Evolutionary conservation across 306 rosid species (phyloP), one percentile per base, ranked within the genome.

Genomic region (Medicago ruthenica): DNA sequence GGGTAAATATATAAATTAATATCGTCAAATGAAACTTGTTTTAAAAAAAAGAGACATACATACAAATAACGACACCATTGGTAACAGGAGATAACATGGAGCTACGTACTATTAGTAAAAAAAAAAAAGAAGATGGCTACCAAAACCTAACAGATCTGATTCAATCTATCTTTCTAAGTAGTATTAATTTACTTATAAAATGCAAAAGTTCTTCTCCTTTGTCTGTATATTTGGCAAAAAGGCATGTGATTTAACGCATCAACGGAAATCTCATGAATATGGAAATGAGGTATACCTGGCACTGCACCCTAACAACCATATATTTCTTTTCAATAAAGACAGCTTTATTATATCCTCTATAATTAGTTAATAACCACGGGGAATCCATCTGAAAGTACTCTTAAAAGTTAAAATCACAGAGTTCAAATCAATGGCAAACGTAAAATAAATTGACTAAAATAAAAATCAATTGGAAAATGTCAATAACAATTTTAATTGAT

Each of bases 201-300:
- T 54, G 27, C 61, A 18, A 54, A 54, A 20, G 61, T 20, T 9
- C 1, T 9, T 55, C 15, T 18, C 13, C 6, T 9, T 55, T 10
- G 20, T 21, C 10, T 15, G 2, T 1, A 55, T 55, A 21, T 57
- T 10, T 58, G n/a, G 16, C 63, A 58, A 9, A 55, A 57, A 9
- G 27, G 3, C 39, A 22, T 8, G 39, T 58, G 64, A 58, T 2
- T 58, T 22, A 5, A 58, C 4, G n/a, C n/a, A 22, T 58, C 16
- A 58, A 58, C 64, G 36, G 64, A 58, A 58, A 58, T 58, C 37
- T 22, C 8, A 58, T 58, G 64, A 58, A 58, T 58, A 9, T 58
- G 64, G 3, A 22, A 58, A 11, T 58, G 63, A 10, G 63, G 6
- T 9, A 58, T 3, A 17, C 27, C 60, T 27, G 8, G 27, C 60